Conservation (phyloP, 2,329 filamentous ascomycete genomes). For the Phoma sp. region DNA sequence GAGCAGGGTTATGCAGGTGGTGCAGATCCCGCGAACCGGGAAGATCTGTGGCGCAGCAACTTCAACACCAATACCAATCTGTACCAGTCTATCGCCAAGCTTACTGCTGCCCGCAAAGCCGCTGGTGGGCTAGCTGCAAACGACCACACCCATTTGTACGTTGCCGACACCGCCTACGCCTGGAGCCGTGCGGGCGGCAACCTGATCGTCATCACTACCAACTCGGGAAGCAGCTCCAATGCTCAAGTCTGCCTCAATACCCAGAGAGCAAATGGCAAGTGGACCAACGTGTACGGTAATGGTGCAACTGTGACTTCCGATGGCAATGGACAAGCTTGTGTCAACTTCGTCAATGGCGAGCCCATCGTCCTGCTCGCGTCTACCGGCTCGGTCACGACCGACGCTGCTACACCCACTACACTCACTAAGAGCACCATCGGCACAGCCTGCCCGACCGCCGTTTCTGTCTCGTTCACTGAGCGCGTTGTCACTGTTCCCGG, state of each 20-base stretch:
- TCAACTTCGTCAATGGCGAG: slow-evolving; percentile 51
- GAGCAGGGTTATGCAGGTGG: slow-evolving; percentile 48
- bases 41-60: slow-evolving; percentile 48
- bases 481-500: slow-evolving; percentile 56
- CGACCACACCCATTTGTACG: slow-evolving; percentile 55
- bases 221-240: slow-evolving; percentile 49
- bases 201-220: slow-evolving; percentile 55
- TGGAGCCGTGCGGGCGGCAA: slow-evolving; percentile 54
- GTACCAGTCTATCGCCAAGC: slow-evolving; percentile 37
- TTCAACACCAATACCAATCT: slow-evolving; percentile 41
- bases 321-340: slow-evolving; percentile 50
- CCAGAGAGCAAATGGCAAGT: slow-evolving; percentile 46
- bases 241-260: slow-evolving; percentile 53
- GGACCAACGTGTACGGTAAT: slow-evolving; percentile 51
- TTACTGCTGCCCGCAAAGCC: slow-evolving; percentile 36
- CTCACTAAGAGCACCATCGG: background rate
- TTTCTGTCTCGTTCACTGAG: slow-evolving; percentile 53
- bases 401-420: slow-evolving; percentile 15
- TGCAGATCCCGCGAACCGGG: slow-evolving; percentile 49
- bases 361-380: slow-evolving; percentile 50
- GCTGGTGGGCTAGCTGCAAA: slow-evolving; percentile 53
- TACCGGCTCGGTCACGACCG: slow-evolving; percentile 11
- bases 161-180: slow-evolving; percentile 52
- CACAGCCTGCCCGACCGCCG: slow-evolving; percentile 36
- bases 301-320: slow-evolving; percentile 48